Conservation (phyloP, 2,329 filamentous ascomycete species). For the Ascochyta rabiei region DNA sequence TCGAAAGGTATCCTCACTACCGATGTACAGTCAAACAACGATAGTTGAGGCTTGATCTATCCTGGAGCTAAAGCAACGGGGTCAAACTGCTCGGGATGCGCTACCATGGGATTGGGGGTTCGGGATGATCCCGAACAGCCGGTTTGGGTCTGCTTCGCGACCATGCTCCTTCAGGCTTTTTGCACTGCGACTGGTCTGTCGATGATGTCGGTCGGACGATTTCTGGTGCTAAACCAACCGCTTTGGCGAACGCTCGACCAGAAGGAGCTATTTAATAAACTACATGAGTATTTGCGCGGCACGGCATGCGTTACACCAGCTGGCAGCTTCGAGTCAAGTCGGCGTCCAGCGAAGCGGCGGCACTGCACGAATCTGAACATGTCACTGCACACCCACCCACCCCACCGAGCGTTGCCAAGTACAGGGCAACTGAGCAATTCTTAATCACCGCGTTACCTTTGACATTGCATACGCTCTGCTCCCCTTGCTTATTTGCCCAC, state of each 20-base stretch:
- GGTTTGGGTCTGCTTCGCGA: slow-evolving; percentile 24
- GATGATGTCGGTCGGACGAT: slow-evolving; percentile 28
- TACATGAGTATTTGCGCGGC: slow-evolving; percentile 31
- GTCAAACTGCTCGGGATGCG: slow-evolving; percentile 25
- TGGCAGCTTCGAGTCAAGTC: slow-evolving; percentile 23
- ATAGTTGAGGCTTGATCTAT: slow-evolving; percentile 20
- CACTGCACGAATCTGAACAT: slow-evolving; percentile 34
- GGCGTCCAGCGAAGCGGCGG: slow-evolving; percentile 33
- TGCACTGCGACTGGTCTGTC: slow-evolving; percentile 21
- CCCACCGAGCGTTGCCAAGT: slow-evolving; percentile 39
- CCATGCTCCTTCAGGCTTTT: slow-evolving; percentile 26
- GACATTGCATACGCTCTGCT: slow-evolving; percentile 8
- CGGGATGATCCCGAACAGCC: slow-evolving; percentile 25
- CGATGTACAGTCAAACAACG: slow-evolving; percentile 1
- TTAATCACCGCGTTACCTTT: slow-evolving; percentile 34
- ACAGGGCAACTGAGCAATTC: slow-evolving; percentile 28
- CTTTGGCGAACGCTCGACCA: slow-evolving; percentile 27
- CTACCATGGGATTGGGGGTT: slow-evolving; percentile 32
- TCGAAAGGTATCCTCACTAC: slow-evolving; percentile 3
- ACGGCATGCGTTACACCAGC: slow-evolving; percentile 34
- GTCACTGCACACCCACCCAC: slow-evolving; percentile 32
- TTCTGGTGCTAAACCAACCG: slow-evolving; percentile 25
- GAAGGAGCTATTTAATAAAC: slow-evolving; percentile 22
- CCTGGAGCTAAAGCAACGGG: slow-evolving; percentile 6
- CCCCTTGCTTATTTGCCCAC: slow-evolving; percentile 1